These are phyloP conservation scores for Geranium rotundifolium DNA, from an alignment of 345 rosid species.

Conservation along the genomic window DNA sequence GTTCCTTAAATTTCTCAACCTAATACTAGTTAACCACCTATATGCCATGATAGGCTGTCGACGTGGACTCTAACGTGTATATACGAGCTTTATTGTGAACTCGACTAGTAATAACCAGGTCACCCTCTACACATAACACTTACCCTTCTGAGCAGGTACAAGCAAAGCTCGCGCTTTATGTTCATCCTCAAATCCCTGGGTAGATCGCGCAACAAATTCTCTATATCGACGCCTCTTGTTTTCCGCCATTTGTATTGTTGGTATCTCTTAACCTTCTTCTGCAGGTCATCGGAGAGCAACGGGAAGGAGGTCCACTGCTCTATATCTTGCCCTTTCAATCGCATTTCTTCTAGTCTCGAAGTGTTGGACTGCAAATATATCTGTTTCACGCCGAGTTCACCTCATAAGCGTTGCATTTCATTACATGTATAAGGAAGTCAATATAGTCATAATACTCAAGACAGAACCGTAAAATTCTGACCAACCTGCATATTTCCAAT, in stretches of 20 bases:
- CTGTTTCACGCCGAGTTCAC: constrained; percentile 22
- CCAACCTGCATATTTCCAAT: constrained; percentile 49
- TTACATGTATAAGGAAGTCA: too few relatives aligned
- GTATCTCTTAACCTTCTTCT: constrained; percentile 53
- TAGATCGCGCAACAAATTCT: constrained; percentile 48
- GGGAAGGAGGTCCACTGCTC: constrained; percentile 90
- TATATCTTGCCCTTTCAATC: constrained; percentile 71
- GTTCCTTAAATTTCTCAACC: too few relatives aligned
- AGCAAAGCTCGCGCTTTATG: constrained; percentile 80
- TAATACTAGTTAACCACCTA: too few relatives aligned
- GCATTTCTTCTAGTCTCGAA: constrained; percentile 74
- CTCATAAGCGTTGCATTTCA: too few relatives aligned
- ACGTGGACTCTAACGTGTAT: not conserved
- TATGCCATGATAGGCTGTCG: too few relatives aligned
- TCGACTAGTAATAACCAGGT: too few relatives aligned
- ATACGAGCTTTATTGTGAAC: not conserved
- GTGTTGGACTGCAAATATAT: constrained; percentile 71
- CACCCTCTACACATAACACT: constrained; percentile 2
- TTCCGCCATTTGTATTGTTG: constrained; percentile 88
- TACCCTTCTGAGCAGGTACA: constrained; percentile 63
- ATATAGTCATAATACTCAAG: too few relatives aligned
- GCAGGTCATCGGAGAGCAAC: constrained; percentile 47
- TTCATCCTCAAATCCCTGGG: constrained; percentile 78
- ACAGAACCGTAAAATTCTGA: not conserved
- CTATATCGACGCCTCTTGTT: constrained; percentile 75